These are phyloP conservation scores for Nicotiana tomentosiformis DNA, from an alignment of 257 asterid genomes.

Conservation along the genomic window DNA sequence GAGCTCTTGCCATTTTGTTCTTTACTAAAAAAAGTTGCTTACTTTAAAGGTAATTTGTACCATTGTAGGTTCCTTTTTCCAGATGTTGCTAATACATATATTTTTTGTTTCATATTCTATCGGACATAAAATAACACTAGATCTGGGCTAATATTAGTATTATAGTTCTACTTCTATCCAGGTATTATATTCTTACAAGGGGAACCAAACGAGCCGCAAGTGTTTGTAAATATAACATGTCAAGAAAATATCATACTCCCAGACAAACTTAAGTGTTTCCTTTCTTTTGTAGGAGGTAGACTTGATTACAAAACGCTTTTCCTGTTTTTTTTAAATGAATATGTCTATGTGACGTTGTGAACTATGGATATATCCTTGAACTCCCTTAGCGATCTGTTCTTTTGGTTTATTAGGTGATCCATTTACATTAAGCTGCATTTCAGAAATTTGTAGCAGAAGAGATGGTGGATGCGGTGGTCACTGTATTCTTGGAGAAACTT, in stretches of 20 bases:
- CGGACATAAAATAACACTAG: neutral
- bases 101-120: neutral
- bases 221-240: neutral
- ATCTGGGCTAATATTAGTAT: neutral
- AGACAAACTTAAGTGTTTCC: neutral
- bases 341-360: neutral
- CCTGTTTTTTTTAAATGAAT: neutral
- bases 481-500: conserved; percentile 26
- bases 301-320: neutral
- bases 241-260: neutral
- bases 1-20: neutral
- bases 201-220: neutral
- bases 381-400: neutral
- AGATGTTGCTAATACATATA: neutral
- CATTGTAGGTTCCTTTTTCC: neutral
- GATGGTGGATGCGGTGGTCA: conserved; percentile 34
- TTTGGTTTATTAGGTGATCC: neutral
- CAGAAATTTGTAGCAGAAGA: conserved; percentile 2
- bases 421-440: neutral
- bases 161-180: neutral
- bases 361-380: neutral
- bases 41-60: neutral
- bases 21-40: neutral
- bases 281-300: neutral
- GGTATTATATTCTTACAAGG: neutral